A percentile compares a stretch with the other conserved stretches of the same genome.
Evolutionary conservation across 192 early-diverging fungal genomes (phyloP).

Genomic region (Podila horticola): DNA sequence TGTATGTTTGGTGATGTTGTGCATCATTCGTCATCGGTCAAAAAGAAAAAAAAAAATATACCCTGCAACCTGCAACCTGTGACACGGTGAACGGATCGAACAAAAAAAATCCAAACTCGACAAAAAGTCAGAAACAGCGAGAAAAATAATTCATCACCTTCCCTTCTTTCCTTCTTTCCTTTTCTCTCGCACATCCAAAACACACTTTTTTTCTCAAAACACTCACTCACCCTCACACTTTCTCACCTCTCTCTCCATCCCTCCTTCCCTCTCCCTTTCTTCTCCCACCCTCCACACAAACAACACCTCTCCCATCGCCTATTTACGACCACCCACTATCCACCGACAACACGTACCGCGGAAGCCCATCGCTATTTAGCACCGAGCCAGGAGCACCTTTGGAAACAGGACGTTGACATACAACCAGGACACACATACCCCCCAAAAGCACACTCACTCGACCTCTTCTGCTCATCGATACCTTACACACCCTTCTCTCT

Average conservation of each 20-base stretch:
- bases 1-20: background rate
- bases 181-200: background rate
- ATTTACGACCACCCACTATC: background rate
- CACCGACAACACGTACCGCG: background rate
- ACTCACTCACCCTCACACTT: background rate
- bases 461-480: constrained; percentile 18
- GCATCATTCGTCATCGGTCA: too few species aligned
- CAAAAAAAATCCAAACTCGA: background rate
- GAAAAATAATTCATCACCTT: too few species aligned
- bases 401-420: too few species aligned
- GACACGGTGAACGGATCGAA: constrained; percentile 1
- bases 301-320: background rate
- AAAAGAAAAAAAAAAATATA: too few species aligned
- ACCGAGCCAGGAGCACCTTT: too few species aligned
- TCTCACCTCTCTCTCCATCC: background rate
- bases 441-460: background rate
- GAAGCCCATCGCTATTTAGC: background rate
- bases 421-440: too few species aligned
- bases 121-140: background rate
- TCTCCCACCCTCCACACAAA: background rate
- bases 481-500: constrained; percentile 6
- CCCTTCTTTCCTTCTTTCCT: background rate
- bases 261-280: constrained; percentile 1
- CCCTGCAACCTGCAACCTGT: too few species aligned
- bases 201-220: background rate